phyloP scores from a whole-genome alignment of 2,329 filamentous ascomycete genomes.

The Elsinoe australis region DNA sequence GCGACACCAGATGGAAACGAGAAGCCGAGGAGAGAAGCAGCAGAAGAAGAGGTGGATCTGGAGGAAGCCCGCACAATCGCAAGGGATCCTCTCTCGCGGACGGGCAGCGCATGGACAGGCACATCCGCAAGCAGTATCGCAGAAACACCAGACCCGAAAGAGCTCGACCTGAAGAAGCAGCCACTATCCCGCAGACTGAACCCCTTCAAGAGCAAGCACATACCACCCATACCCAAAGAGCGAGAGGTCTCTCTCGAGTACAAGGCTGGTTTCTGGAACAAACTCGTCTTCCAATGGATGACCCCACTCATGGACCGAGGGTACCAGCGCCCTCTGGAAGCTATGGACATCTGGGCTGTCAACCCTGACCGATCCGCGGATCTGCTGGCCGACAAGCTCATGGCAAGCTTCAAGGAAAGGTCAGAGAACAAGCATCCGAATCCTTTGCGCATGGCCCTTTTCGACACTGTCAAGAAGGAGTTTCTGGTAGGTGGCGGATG shows the following conservation, averaged over 20 bases:
- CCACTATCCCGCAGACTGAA: slow-evolving; percentile 55
- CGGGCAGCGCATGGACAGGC: slow-evolving; percentile 30
- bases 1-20: slow-evolving; percentile 31
- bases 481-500: slow-evolving; percentile 78
- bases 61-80: slow-evolving; percentile 20
- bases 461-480: slow-evolving; percentile 77
- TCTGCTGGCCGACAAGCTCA: slow-evolving; percentile 58
- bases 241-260: slow-evolving; percentile 59
- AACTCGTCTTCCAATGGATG: slow-evolving; percentile 84
- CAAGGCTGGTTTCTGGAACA: slow-evolving; percentile 64
- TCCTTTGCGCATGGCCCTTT: slow-evolving; percentile 70
- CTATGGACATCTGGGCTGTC: slow-evolving; percentile 80
- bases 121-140: slow-evolving; percentile 29
- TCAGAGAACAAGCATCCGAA: slow-evolving; percentile 58
- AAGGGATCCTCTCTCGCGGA: slow-evolving; percentile 23
- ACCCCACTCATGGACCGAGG: slow-evolving; percentile 77
- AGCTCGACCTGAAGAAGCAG: slow-evolving; percentile 35
- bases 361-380: slow-evolving; percentile 73
- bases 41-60: slow-evolving; percentile 20
- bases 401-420: slow-evolving; percentile 61
- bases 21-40: slow-evolving; percentile 25
- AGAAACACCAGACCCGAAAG: slow-evolving; percentile 21
- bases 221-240: slow-evolving; percentile 50
- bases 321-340: slow-evolving; percentile 74
- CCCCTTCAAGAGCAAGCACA: slow-evolving; percentile 41